Conservation (phyloP, 805 yeast species). For the Saturnispora halmiae region DNA sequence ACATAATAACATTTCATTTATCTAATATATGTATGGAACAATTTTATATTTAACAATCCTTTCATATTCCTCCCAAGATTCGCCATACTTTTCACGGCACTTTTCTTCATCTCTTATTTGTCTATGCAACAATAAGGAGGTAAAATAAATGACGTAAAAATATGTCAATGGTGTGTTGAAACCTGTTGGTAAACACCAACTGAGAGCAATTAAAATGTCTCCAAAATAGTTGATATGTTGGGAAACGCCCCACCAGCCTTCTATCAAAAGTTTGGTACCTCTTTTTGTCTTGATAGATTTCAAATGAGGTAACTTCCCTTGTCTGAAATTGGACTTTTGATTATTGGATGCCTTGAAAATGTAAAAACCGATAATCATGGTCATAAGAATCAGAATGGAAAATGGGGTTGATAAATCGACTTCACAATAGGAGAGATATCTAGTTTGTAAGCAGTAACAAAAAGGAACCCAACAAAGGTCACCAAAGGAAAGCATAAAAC, state of each 20-base stretch:
- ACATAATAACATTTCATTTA: neutral
- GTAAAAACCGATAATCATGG: constrained; percentile 55
- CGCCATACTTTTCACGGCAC: constrained; percentile 78
- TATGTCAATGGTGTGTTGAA: constrained; percentile 74
- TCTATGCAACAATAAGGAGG: constrained; percentile 72
- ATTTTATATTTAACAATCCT: constrained; percentile 78
- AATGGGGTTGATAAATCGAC: constrained; percentile 41
- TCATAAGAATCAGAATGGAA: constrained; percentile 32
- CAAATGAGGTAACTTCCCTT: constrained; percentile 62
- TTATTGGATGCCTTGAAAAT: constrained; percentile 79
- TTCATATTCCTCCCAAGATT: constrained; percentile 80
- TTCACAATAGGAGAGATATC: constrained; percentile 64
- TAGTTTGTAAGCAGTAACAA: constrained; percentile 76
- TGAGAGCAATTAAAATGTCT: constrained; percentile 84
- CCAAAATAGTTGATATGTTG: constrained; percentile 95
- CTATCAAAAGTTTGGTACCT: constrained; percentile 72
- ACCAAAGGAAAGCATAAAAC: constrained; percentile 92
- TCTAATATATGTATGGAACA: constrained; percentile 72
- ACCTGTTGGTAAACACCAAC: constrained; percentile 92
- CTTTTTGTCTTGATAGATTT: constrained; percentile 61
- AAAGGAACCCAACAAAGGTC: constrained; percentile 91
- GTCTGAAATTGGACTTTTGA: constrained; percentile 77
- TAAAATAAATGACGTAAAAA: constrained; percentile 79
- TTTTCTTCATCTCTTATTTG: constrained; percentile 88
- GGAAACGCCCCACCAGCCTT: constrained; percentile 94